phyloP scores from a whole-genome alignment of 2,329 filamentous ascomycete species.

The Leptoxyphium fumago region DNA sequence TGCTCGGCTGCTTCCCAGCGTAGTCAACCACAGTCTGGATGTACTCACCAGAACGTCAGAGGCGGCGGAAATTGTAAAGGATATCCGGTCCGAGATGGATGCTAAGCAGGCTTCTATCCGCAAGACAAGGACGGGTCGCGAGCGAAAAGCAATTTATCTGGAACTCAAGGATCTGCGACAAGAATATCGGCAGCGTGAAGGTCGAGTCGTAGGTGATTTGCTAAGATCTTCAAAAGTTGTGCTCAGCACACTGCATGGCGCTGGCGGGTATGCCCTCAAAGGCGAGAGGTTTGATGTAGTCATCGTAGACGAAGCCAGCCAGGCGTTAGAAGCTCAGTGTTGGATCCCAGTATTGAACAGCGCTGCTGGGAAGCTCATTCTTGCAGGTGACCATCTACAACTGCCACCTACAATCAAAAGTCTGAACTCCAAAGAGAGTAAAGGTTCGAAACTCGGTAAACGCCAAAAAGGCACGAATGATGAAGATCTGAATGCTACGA shows the following conservation, averaged over 20 bases:
- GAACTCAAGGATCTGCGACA: constrained; percentile 76
- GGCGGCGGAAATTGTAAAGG: constrained; percentile 74
- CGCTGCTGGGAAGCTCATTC: constrained; percentile 64
- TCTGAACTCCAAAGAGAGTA: constrained; percentile 28
- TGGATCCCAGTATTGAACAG: constrained; percentile 73
- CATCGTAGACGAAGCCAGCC: constrained; percentile 89
- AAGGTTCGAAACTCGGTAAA: constrained; percentile 11
- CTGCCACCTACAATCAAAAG: constrained; percentile 91
- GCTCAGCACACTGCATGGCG: constrained; percentile 80
- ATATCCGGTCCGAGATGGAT: constrained; percentile 87
- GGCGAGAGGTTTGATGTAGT: constrained; percentile 80
- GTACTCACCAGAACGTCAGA: constrained; percentile 82
- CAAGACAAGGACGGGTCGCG: constrained; percentile 69
- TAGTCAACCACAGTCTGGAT: constrained; percentile 80
- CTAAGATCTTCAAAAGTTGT: constrained; percentile 72
- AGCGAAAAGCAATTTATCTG: constrained; percentile 66
- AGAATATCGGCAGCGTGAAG: constrained; percentile 77
- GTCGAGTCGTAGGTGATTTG: constrained; percentile 61
- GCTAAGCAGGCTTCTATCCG: constrained; percentile 75
- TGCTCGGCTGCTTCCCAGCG: constrained; percentile 73
- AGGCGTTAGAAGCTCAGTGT: constrained; percentile 90
- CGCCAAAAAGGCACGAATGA: constrained; percentile 14
- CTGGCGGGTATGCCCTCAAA: constrained; percentile 70
- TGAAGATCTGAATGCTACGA: constrained; percentile 14
- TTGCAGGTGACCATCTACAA: constrained; percentile 89